Conservation (phyloP, 495 filamentous ascomycete genomes). For the Copromyces sp. region DNA sequence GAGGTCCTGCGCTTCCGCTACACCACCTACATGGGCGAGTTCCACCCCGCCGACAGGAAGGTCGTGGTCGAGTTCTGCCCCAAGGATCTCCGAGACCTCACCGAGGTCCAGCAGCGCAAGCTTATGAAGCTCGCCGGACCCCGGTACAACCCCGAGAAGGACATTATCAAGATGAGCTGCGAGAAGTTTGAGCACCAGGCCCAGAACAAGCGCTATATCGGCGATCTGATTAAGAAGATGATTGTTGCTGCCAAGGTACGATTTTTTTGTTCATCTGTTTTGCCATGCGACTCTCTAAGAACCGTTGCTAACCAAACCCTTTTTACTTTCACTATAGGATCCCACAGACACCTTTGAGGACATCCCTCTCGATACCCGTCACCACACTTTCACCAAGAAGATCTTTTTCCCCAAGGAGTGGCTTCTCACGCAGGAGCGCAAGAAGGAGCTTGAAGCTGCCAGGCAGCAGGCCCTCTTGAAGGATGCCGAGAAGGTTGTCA, state of each 20-base stretch:
- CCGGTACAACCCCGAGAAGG: slow-evolving; percentile 84
- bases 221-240: slow-evolving; percentile 62
- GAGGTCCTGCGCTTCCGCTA: slow-evolving; percentile 83
- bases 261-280: background rate
- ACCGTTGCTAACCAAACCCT: background rate
- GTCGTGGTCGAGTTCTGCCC: slow-evolving; percentile 84
- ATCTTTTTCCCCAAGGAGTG: slow-evolving; percentile 71
- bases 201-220: slow-evolving; percentile 93
- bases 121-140: slow-evolving; percentile 77
- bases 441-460: slow-evolving; percentile 48
- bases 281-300: background rate
- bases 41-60: slow-evolving; percentile 83
- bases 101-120: slow-evolving; percentile 58
- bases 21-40: slow-evolving; percentile 93
- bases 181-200: slow-evolving; percentile 79
- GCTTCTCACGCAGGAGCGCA: slow-evolving; percentile 63
- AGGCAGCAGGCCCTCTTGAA: slow-evolving; percentile 38
- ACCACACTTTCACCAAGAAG: slow-evolving; percentile 63
- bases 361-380: slow-evolving; percentile 80
- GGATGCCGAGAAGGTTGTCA: slow-evolving; percentile 35
- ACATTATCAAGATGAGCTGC: slow-evolving; percentile 80
- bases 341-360: slow-evolving; percentile 73
- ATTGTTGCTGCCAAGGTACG: slow-evolving; percentile 63
- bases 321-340: slow-evolving; percentile 34
- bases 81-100: slow-evolving; percentile 50